phyloP scores from a whole-genome alignment of 495 filamentous ascomycete species.

The Ramalina peruviana region DNA sequence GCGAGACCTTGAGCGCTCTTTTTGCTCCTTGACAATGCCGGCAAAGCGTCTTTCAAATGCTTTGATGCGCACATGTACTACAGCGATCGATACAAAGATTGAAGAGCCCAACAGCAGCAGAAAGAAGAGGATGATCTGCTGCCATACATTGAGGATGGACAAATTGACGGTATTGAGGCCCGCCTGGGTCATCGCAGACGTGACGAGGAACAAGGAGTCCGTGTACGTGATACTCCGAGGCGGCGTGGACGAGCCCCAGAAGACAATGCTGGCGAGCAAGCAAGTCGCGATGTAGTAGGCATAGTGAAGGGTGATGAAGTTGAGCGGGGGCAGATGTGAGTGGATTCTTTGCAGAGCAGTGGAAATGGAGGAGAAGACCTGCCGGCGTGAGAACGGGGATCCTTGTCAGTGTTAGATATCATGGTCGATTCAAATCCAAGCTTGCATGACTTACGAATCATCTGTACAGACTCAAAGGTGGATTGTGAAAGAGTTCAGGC shows the following conservation, averaged over 20 bases:
- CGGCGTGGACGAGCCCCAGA: constrained; percentile 56
- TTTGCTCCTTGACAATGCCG: constrained; percentile 38
- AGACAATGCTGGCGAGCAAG: constrained; percentile 53
- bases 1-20: constrained; percentile 3
- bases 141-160: constrained; percentile 60
- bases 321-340: constrained; percentile 38
- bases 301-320: constrained; percentile 71
- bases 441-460: neutral
- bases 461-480: neutral
- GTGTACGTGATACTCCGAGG: constrained; percentile 50
- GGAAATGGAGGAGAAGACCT: constrained; percentile 2
- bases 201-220: constrained; percentile 62
- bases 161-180: constrained; percentile 59
- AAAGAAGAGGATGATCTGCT: constrained; percentile 61
- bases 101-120: constrained; percentile 60
- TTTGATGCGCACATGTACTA: constrained; percentile 42
- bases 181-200: constrained; percentile 70
- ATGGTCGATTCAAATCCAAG: no score
- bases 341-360: constrained; percentile 3
- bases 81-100: constrained; percentile 50
- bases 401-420: no score
- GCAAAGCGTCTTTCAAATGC: constrained; percentile 58
- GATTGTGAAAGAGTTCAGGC: no score
- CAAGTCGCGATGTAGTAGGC: constrained; percentile 58
- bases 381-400: neutral